Evolutionary conservation across 495 filamentous ascomycete species (phyloP).

Genomic region (Aspergillus wentii): DNA sequence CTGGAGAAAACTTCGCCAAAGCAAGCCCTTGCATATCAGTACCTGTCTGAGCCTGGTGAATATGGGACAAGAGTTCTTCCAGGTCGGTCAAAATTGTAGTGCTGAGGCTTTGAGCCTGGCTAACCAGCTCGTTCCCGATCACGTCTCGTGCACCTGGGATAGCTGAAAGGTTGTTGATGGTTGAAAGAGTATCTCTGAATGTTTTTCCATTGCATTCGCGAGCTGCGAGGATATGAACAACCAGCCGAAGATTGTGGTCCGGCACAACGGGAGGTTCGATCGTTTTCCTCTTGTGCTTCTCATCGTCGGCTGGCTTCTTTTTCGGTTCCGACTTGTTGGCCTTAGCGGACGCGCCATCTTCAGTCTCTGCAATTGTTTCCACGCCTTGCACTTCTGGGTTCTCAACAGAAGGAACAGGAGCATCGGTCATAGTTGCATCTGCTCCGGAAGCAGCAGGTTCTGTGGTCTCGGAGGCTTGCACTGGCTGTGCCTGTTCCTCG

Average conservation of each 20-base stretch:
- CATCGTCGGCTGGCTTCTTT: constrained; percentile 44
- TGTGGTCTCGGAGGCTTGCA: constrained; percentile 16
- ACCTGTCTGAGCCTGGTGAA: constrained; percentile 78
- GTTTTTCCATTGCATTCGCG: constrained; percentile 95
- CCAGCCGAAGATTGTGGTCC: constrained; percentile 81
- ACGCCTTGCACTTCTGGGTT: constrained; percentile 19
- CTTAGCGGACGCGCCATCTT: constrained; percentile 17
- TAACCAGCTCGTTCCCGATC: constrained; percentile 86
- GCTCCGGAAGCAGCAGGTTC: constrained; percentile 13
- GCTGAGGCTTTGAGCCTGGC: constrained; percentile 77
- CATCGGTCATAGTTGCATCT: constrained; percentile 41
- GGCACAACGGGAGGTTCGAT: constrained; percentile 84
- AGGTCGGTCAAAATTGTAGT: constrained; percentile 80
- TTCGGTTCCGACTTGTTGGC: constrained; percentile 28
- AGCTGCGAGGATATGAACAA: constrained; percentile 92
- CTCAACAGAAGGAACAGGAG: constrained; percentile 30
- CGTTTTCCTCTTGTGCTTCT: constrained; percentile 64
- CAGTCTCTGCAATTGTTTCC: constrained; percentile 10
- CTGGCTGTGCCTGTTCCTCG: constrained; percentile 10
- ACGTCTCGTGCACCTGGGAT: constrained; percentile 86
- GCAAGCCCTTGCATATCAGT: constrained; percentile 95
- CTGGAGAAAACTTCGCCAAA: constrained; percentile 90
- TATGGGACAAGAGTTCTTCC: constrained; percentile 80
- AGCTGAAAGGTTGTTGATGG: constrained; percentile 94
- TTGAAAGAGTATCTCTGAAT: constrained; percentile 92